phyloP scores from a whole-genome alignment of 805 yeast genomes.

The Hanseniaspora singularis region DNA sequence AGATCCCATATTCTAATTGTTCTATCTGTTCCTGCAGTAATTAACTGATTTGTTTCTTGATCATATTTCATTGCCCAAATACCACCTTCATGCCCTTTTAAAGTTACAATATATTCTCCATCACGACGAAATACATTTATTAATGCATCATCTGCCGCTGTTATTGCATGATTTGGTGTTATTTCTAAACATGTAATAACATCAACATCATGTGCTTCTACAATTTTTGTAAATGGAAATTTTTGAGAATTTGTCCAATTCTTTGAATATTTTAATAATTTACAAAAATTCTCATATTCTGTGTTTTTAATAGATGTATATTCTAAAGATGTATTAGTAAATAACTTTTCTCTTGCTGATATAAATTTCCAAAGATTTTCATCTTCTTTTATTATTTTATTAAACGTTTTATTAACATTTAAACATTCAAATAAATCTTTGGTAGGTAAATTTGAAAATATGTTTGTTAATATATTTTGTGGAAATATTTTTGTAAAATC shows the following conservation, averaged over 20 bases:
- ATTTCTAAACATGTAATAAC: slow-evolving; percentile 94
- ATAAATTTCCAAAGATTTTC: slow-evolving; percentile 59
- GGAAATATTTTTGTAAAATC: slow-evolving; percentile 68
- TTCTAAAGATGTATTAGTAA: slow-evolving; percentile 25
- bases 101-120: slow-evolving; percentile 49
- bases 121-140: slow-evolving; percentile 67
- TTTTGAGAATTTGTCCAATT: slow-evolving; percentile 75
- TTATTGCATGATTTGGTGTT: slow-evolving; percentile 78
- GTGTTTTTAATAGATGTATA: slow-evolving; percentile 34
- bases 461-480: slow-evolving; percentile 53
- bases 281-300: slow-evolving; percentile 20
- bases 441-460: slow-evolving; percentile 54
- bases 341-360: slow-evolving; percentile 48
- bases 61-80: slow-evolving; percentile 94
- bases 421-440: slow-evolving; percentile 48
- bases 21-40: slow-evolving; percentile 89
- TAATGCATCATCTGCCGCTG: slow-evolving; percentile 81
- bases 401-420: slow-evolving; percentile 62
- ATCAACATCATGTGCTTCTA: slow-evolving; percentile 58
- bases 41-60: slow-evolving; percentile 55
- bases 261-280: slow-evolving; percentile 22
- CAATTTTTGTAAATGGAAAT: slow-evolving; percentile 53
- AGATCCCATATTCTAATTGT: slow-evolving; percentile 92
- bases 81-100: slow-evolving; percentile 91
- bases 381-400: slow-evolving; percentile 45